Conservation (phyloP, 495 filamentous ascomycete genomes). For the Daldinia bambusicola region DNA sequence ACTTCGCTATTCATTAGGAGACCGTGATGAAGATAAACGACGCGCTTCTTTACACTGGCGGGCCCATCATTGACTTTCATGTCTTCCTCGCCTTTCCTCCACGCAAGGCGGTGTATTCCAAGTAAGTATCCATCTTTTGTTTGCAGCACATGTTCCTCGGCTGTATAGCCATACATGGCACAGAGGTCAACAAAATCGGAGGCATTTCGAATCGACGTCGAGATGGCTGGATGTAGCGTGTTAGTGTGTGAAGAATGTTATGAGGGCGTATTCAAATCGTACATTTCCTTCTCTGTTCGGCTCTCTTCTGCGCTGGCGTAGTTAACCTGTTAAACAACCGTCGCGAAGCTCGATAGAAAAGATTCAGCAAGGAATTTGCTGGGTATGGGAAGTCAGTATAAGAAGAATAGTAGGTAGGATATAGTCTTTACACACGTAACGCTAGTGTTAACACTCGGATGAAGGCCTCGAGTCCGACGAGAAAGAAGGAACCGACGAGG, state of each 20-base stretch:
- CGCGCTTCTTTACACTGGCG: conserved; percentile 77
- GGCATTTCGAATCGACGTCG: conserved; percentile 68
- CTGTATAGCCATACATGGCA: conserved; percentile 84
- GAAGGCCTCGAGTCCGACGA: conserved; percentile 81
- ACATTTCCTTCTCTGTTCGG: conserved; percentile 67
- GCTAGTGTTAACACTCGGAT: conserved; percentile 90
- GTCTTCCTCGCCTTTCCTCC: conserved; percentile 81
- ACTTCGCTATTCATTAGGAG: conserved; percentile 99
- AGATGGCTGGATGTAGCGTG: conserved; percentile 54
- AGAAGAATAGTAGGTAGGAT: neutral
- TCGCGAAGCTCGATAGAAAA: conserved; percentile 85
- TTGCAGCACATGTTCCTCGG: conserved; percentile 96
- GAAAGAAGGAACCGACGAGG: conserved; percentile 80
- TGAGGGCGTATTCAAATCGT: conserved; percentile 38
- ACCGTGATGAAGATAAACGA: conserved; percentile 96
- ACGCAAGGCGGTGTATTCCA: conserved; percentile 86
- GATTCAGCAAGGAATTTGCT: conserved; percentile 80
- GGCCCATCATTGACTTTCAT: conserved; percentile 76
- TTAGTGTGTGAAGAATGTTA: conserved; percentile 26
- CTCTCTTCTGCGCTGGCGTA: conserved; percentile 71
- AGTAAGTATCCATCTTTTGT: conserved; percentile 94
- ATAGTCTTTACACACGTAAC: conserved; percentile 70
- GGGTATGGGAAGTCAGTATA: conserved; percentile 41
- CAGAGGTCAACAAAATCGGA: conserved; percentile 94
- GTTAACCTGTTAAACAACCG: conserved; percentile 83